Evolutionary conservation across 148 eudicot genomes (phyloP), one percentile per base, ranked within the genome.

Genomic region (Persicaria tinctoria): DNA sequence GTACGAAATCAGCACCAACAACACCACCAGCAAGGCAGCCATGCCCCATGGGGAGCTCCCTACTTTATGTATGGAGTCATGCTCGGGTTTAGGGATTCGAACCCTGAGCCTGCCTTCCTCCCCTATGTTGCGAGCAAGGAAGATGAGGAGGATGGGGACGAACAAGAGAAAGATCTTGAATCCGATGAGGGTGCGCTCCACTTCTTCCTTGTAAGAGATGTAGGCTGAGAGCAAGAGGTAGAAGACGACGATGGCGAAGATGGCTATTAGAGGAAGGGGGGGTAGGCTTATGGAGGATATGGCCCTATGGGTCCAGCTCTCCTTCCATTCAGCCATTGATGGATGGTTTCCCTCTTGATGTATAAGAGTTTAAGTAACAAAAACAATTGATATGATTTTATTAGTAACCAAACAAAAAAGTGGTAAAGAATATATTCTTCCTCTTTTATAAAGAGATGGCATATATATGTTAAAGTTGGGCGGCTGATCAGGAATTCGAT

Each of bases 231-330:
- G 63, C 62, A 74, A 81, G 3, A 78, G 74, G 72, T 81, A 56
- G 20, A 87, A 80, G 8, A 79, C 44, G 1, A 80, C 77, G 8
- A 83, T 54, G 6, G 60, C 77, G 11, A 81, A 46, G 1, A 85
- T 17, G 75, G 79, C 78, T 2, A 87, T 6, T 10, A 85, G 45
- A 6, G 84, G 79, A 11, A 81, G 32, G 2, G 85, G 85, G 16
- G 86, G 87, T 51, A 75, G 60, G 18, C 72, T 69, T 17, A 75
- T 68, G 50, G 82, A 77, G 14, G 64, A 20, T 0, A 66, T 76
- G 14, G 77, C 46, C 1, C 70, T 46, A 2, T 50, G 17, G 6
- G 54, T 46, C 70, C 77, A 63, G 1, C 70, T 56, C 54, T 49
- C 41, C 23, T 75, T 75, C 76, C 76, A 74, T 44, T 74, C 68